Evolutionary conservation across 2,329 filamentous ascomycete species (phyloP).

Genomic region (Scleromitrula shiraiana): DNA sequence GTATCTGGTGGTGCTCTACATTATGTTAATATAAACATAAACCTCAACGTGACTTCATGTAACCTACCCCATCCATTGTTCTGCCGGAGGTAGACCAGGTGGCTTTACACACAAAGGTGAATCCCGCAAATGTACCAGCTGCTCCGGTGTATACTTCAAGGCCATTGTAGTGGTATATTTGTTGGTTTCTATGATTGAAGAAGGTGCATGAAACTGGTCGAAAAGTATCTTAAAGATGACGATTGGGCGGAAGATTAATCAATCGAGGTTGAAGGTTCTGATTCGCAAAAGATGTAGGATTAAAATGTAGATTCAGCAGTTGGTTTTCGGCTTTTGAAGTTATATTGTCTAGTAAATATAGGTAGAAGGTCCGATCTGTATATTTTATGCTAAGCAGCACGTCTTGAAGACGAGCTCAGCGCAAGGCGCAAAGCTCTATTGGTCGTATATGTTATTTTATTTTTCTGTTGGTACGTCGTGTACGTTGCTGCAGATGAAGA

Average conservation of each 20-base stretch:
- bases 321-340: background rate
- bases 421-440: conserved; percentile 11
- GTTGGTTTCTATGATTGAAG: background rate
- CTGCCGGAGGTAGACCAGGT: conserved; percentile 66
- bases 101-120: conserved; percentile 77
- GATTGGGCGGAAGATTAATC: background rate
- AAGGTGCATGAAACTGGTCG: background rate
- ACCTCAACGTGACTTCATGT: background rate
- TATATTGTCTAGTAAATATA: background rate
- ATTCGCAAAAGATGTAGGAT: background rate
- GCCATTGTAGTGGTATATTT: conserved; percentile 18
- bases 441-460: background rate
- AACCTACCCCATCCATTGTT: conserved; percentile 91
- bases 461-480: background rate
- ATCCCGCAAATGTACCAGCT: conserved; percentile 65
- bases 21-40: conserved; percentile 16
- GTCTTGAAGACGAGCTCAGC: conserved; percentile 10
- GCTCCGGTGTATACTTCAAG: conserved; percentile 61
- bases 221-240: background rate
- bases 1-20: conserved; percentile 24
- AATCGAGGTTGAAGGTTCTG: background rate
- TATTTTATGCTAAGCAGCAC: too few species aligned
- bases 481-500: background rate
- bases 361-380: background rate
- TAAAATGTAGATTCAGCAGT: background rate